These are phyloP conservation scores for Aureobasidium sp. DNA, from an alignment of 2,329 filamentous ascomycete genomes.

Conservation along the genomic window DNA sequence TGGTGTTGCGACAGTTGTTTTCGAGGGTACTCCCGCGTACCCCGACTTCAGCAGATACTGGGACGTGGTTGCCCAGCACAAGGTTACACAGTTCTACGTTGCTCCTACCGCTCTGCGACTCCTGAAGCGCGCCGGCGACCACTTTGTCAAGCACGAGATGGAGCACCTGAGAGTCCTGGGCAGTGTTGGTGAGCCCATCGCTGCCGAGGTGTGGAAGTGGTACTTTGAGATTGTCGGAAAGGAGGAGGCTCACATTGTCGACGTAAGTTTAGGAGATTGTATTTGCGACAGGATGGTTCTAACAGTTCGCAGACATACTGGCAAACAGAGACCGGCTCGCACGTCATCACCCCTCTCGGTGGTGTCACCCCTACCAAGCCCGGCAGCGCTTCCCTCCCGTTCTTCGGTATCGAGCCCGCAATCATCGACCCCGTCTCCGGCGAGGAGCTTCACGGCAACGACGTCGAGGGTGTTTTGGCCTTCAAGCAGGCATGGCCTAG, in stretches of 20 bases:
- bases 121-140: conserved; percentile 89
- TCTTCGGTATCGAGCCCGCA: conserved; percentile 96
- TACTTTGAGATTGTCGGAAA: conserved; percentile 94
- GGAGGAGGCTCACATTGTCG: conserved; percentile 85
- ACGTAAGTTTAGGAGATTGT: conserved; percentile 56
- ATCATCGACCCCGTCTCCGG: conserved; percentile 96
- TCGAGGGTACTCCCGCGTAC: conserved; percentile 95
- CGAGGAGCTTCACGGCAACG: conserved; percentile 87
- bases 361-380: conserved; percentile 96
- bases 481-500: conserved; percentile 98
- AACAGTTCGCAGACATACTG: conserved; percentile 75
- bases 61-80: conserved; percentile 94
- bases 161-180: conserved; percentile 82
- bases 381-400: conserved; percentile 88
- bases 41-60: conserved; percentile 98
- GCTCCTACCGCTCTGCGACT: conserved; percentile 88
- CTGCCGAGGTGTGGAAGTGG: conserved; percentile 99
- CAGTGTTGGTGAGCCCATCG: conserved; percentile 95
- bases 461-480: conserved; percentile 91
- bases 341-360: conserved; percentile 89
- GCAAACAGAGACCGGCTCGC: conserved; percentile 97
- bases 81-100: conserved; percentile 96
- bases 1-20: conserved; percentile 90
- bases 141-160: conserved; percentile 87
- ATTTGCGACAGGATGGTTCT: background rate